Evolutionary conservation across 2,329 filamentous ascomycete genomes (phyloP).

Genomic region (Aureobasidium sp.): DNA sequence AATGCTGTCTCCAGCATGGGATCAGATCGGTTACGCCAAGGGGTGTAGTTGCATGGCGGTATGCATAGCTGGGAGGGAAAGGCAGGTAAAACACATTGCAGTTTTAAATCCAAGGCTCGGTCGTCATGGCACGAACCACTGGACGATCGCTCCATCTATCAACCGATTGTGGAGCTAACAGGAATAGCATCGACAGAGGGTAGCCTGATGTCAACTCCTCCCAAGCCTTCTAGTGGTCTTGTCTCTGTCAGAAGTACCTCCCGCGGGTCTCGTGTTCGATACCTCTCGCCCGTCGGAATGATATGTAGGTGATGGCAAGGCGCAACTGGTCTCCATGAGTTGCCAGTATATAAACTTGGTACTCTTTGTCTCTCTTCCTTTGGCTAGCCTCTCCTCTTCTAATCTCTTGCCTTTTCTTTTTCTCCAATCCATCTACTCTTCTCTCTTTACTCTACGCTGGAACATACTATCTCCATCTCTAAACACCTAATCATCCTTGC

Average conservation of each 20-base stretch:
- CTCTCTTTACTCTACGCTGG: background rate
- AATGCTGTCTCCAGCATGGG: background rate
- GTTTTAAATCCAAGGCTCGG: background rate
- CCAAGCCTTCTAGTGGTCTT: background rate
- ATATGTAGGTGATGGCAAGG: background rate
- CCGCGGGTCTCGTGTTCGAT: background rate
- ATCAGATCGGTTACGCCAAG: background rate
- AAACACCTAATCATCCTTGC: background rate
- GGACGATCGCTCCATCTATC: background rate
- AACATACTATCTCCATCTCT: background rate
- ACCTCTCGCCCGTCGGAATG: background rate
- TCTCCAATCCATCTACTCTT: background rate
- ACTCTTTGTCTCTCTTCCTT: background rate
- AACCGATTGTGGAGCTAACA: background rate
- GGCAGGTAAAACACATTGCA: background rate
- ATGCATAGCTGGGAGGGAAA: background rate
- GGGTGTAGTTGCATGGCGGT: background rate
- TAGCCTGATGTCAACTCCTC: background rate
- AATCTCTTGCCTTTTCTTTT: background rate
- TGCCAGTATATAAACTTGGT: background rate
- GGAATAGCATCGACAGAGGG: background rate
- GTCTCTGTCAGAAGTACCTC: background rate
- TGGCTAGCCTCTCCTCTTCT: background rate
- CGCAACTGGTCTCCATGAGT: background rate
- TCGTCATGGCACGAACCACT: conserved; percentile 3